These are phyloP conservation scores for Globomyces pollinis-pini DNA, from an alignment of 192 early-diverging fungal species.

Conservation along the genomic window DNA sequence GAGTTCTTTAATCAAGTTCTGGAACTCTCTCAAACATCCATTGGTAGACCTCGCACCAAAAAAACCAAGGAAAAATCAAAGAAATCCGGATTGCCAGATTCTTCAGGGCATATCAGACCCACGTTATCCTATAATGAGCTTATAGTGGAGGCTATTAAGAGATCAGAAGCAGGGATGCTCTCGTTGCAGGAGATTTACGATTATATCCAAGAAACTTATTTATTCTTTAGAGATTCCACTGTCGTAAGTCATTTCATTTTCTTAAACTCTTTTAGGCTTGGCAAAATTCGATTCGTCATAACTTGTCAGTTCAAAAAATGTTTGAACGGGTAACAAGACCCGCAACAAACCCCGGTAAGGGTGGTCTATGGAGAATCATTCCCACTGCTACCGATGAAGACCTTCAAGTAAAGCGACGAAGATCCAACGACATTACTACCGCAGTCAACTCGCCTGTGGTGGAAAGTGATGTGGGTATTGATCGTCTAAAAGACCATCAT, in stretches of 20 bases:
- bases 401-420: neutral
- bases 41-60: too few relatives aligned
- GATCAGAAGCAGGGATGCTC: neutral
- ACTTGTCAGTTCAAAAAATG: slow-evolving; percentile 88
- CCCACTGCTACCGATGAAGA: neutral
- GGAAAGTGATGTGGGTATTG: neutral
- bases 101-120: neutral
- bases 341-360: slow-evolving; percentile 83
- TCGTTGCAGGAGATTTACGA: slow-evolving; percentile 8
- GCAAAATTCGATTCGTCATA: slow-evolving; percentile 95
- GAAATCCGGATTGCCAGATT: too few relatives aligned
- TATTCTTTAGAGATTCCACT: neutral
- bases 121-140: slow-evolving; percentile 5
- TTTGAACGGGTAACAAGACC: slow-evolving; percentile 86
- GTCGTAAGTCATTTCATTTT: neutral
- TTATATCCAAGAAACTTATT: slow-evolving; percentile 7
- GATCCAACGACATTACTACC: neutral
- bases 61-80: too few relatives aligned
- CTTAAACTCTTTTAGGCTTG: neutral
- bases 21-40: too few relatives aligned
- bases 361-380: slow-evolving; percentile 29
- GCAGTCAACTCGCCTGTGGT: neutral
- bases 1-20: too few relatives aligned
- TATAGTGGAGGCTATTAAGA: slow-evolving; percentile 6
- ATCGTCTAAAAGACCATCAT: neutral